phyloP scores from a whole-genome alignment of 2,329 filamentous ascomycete genomes.

The Cercospora zeina region DNA sequence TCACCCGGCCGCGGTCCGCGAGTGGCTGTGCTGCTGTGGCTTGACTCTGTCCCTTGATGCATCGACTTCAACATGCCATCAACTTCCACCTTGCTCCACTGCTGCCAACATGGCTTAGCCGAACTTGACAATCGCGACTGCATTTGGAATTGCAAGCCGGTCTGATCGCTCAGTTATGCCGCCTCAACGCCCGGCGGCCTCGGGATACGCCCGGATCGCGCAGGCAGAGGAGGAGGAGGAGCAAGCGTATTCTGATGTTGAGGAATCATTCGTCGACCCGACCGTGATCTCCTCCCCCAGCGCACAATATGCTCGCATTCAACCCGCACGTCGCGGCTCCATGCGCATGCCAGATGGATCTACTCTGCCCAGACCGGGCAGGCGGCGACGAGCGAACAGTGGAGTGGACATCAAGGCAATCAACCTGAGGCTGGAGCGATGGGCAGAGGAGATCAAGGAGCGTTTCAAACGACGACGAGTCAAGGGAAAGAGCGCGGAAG shows the following conservation, averaged over 20 bases:
- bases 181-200: slow-evolving; percentile 46
- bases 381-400: slow-evolving; percentile 69
- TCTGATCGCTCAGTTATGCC: slow-evolving; percentile 33
- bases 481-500: slow-evolving; percentile 71
- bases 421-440: slow-evolving; percentile 89
- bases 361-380: slow-evolving; percentile 41
- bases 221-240: slow-evolving; percentile 53
- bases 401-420: slow-evolving; percentile 98
- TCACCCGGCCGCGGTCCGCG: slow-evolving; percentile 2
- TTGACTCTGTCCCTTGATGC: slow-evolving; percentile 4
- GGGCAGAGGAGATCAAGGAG: slow-evolving; percentile 96
- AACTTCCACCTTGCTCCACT: background rate
- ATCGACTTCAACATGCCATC: background rate
- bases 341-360: slow-evolving; percentile 45
- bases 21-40: slow-evolving; percentile 8
- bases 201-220: slow-evolving; percentile 55
- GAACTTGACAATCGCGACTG: background rate
- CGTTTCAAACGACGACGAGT: slow-evolving; percentile 88
- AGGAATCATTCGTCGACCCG: slow-evolving; percentile 39
- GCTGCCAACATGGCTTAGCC: background rate
- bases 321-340: slow-evolving; percentile 46
- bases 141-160: background rate
- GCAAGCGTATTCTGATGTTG: slow-evolving; percentile 44
- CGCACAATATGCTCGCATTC: slow-evolving; percentile 50
- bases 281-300: slow-evolving; percentile 40